A percentile compares a stretch with the other conserved stretches of the same genome.
These are phyloP conservation scores for Populus hybrid DNA, from an alignment of 441 rosid species.

Conservation along the genomic window DNA sequence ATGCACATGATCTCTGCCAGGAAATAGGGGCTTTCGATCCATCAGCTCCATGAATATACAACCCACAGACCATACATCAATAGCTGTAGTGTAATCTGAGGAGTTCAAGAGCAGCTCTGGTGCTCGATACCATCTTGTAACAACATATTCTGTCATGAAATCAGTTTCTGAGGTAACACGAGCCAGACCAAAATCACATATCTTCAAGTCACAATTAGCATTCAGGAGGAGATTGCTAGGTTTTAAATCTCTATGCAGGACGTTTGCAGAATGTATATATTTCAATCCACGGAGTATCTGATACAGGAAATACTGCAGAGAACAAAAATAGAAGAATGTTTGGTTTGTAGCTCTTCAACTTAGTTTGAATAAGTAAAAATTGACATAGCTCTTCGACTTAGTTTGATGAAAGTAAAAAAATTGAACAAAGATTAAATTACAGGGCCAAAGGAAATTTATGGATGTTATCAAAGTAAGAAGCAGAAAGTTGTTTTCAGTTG, in stretches of 20 bases:
- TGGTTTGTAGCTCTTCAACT: background rate
- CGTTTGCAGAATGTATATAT: conserved; percentile 87
- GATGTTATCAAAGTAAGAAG: background rate
- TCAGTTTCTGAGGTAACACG: conserved; percentile 74
- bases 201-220: conserved; percentile 66
- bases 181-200: conserved; percentile 84
- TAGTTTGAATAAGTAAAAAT: background rate
- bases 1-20: conserved; percentile 76
- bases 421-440: background rate
- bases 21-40: conserved; percentile 72
- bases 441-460: background rate
- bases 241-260: conserved; percentile 84
- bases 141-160: conserved; percentile 79
- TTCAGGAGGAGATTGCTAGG: conserved; percentile 80
- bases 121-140: conserved; percentile 90
- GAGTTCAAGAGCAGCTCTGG: conserved; percentile 81
- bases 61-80: conserved; percentile 93
- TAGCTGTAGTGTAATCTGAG: conserved; percentile 68
- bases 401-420: background rate
- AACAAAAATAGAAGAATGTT: conserved; percentile 7
- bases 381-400: background rate
- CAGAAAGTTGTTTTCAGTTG: background rate
- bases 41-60: conserved; percentile 81
- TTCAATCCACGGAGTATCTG: conserved; percentile 84
- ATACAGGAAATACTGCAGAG: conserved; percentile 71